Evolutionary conservation across 345 rosid species (phyloP).

Genomic region (Raphanus raphanistrum): DNA sequence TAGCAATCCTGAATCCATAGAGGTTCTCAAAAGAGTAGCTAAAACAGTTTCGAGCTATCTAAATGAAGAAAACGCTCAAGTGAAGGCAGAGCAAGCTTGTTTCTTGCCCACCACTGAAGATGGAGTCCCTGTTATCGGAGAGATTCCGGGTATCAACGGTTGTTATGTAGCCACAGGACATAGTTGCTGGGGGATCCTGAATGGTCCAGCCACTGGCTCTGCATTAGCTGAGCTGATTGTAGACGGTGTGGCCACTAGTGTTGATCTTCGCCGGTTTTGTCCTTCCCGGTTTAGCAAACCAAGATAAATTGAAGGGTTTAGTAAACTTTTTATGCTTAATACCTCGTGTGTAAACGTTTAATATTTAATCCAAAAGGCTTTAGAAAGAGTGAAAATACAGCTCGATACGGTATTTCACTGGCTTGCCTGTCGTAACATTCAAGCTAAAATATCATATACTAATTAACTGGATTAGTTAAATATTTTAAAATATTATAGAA

Average conservation of each 20-base stretch:
- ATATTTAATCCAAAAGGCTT: not conserved
- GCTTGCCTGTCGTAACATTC: not conserved
- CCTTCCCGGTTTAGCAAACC: constrained; percentile 61
- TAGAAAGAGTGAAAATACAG: not conserved
- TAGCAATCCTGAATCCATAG: constrained; percentile 63
- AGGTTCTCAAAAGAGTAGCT: constrained; percentile 74
- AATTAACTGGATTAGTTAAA: not conserved
- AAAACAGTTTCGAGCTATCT: constrained; percentile 69
- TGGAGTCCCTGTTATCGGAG: constrained; percentile 70
- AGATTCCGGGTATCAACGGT: constrained; percentile 63
- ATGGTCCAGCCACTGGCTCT: constrained; percentile 89
- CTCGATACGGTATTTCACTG: not conserved
- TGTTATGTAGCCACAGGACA: constrained; percentile 88
- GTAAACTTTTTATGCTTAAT: not conserved
- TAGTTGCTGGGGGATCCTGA: constrained; percentile 89
- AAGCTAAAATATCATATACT: not conserved
- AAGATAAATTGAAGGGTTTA: constrained; percentile 8
- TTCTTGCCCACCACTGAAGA: constrained; percentile 85
- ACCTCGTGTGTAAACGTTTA: not conserved
- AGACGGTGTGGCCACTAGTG: constrained; percentile 57
- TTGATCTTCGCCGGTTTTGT: constrained; percentile 70
- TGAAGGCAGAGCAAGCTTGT: constrained; percentile 90
- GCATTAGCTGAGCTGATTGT: constrained; percentile 81
- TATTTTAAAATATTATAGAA: not conserved
- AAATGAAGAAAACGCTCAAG: constrained; percentile 51